A percentile compares a stretch with the other conserved stretches of the same genome.
Conservation (phyloP, 306 rosid species). For the Psophocarpus tetragonolobus region DNA sequence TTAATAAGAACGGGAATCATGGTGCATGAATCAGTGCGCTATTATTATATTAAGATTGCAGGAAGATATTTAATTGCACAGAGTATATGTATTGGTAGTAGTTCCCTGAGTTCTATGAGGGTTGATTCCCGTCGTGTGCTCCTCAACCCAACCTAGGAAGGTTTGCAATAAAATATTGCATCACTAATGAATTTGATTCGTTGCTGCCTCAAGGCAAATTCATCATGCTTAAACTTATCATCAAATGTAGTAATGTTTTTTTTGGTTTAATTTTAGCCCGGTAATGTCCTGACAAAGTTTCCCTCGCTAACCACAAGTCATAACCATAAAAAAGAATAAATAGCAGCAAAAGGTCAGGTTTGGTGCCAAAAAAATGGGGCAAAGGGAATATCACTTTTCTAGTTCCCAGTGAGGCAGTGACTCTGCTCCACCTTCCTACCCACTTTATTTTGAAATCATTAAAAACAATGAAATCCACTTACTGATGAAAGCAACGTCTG, state of each 20-base stretch:
- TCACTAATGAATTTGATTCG: conserved; percentile 31
- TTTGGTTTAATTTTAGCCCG: neutral
- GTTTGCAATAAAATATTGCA: conserved; percentile 9
- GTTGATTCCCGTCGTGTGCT: neutral
- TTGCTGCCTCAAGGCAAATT: conserved; percentile 30
- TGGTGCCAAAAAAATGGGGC: conserved; percentile 28
- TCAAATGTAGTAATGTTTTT: neutral
- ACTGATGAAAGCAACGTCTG: neutral
- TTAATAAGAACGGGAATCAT: conserved; percentile 22
- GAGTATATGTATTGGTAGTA: neutral
- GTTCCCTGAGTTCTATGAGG: neutral
- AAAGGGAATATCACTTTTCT: conserved; percentile 23
- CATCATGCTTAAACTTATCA: neutral
- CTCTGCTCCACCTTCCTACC: conserved; percentile 19
- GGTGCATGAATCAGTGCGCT: neutral
- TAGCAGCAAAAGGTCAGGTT: neutral
- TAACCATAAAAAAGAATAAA: neutral
- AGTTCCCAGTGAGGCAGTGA: neutral
- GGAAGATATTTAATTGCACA: neutral
- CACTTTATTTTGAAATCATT: neutral
- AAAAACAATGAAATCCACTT: neutral
- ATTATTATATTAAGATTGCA: neutral
- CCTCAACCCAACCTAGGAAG: neutral
- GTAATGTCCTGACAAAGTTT: neutral
- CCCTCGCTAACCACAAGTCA: conserved; percentile 17